Evolutionary conservation across 1,284 basidiomycete species (phyloP).

Genomic region (Stereum hirsutum): DNA sequence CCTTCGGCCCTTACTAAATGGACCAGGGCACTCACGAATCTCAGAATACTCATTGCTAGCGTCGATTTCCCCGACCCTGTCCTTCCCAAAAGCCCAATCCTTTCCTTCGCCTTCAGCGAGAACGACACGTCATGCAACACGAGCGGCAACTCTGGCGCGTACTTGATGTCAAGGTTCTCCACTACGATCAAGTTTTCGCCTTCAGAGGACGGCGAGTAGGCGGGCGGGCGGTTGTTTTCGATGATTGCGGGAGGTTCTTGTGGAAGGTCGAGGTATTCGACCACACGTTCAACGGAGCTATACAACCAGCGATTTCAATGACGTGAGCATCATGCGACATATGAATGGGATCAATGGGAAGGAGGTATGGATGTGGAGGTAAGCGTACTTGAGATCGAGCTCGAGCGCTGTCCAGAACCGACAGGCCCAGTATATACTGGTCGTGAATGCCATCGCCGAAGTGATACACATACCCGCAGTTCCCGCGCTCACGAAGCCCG

Average conservation of each 20-base stretch:
- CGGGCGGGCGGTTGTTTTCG: constrained; percentile 59
- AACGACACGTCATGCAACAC: constrained; percentile 77
- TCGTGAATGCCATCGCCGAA: constrained; percentile 57
- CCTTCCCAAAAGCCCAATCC: constrained; percentile 66
- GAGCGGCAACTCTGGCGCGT: constrained; percentile 76
- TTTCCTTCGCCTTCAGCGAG: constrained; percentile 49
- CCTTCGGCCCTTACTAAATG: constrained; percentile 26
- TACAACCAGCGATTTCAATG: too few species aligned
- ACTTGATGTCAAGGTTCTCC: constrained; percentile 72
- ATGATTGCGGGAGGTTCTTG: constrained; percentile 76
- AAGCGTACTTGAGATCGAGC: constrained; percentile 53
- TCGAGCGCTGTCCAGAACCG: constrained; percentile 52
- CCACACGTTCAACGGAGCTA: constrained; percentile 80
- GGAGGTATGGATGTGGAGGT: background rate
- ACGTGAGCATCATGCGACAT: too few species aligned
- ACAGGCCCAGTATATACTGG: constrained; percentile 61
- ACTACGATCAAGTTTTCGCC: constrained; percentile 33
- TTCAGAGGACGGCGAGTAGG: constrained; percentile 81
- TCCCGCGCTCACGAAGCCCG: constrained; percentile 61
- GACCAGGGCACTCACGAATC: constrained; percentile 71
- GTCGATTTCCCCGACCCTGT: constrained; percentile 77
- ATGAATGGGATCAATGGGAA: background rate
- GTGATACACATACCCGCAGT: constrained; percentile 83
- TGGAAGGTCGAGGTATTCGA: constrained; percentile 84
- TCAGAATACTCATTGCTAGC: constrained; percentile 77